Base-by-base conservation (phyloP, 805 yeast species). In the Lipomyces chichibuensis region DNA sequence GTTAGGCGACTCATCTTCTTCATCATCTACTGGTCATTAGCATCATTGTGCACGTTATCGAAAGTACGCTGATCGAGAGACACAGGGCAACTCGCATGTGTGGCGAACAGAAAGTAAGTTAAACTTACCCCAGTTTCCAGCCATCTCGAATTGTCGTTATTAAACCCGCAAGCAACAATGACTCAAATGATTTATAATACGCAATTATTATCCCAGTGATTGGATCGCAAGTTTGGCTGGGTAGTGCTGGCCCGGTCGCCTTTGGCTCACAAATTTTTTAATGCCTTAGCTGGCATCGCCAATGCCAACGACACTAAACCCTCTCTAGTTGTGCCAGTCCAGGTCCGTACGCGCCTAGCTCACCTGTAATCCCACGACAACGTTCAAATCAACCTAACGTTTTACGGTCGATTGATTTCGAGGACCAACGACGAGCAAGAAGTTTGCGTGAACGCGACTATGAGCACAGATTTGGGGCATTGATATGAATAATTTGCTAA, bases 1-100 rank as follows among this genome's bases (percentile, higher is more conserved):
- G 65, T 87, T 94, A 77, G 91, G 89, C 75, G 90, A 96, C 81
- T 92, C 97, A 86, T 92, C 97, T 85, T 92, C 97, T 43, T 43
- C 49, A 60, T 66, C 72, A 59, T 68, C 71, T 59, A 61, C 14
- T 7, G 9, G 35, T 17, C 49, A 17, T 43, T 17, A 32, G 23
- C 23, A 43, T 43, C 23, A 9, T 13, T n/a, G 49, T 43, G 20
- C 23, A 43, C 23, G 4, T 17, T 43, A 43, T n/a, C 9, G 23
- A n/a, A 43, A 6, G 23, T n/a, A n/a, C 20, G 49, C 23, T 7
- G 49, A 43, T 17, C 49, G 20, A 7, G 25, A 17, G 49, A 8
- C 49, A n/a, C 49, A 17, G 11, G 2, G 9, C 9, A 9, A 7
- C 49, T n/a, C 49, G 23, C 20, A 3, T 4, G 11, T 17, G 49